Conservation (phyloP, 768 basidiomycete genomes). For the Tricholoma sp. region DNA sequence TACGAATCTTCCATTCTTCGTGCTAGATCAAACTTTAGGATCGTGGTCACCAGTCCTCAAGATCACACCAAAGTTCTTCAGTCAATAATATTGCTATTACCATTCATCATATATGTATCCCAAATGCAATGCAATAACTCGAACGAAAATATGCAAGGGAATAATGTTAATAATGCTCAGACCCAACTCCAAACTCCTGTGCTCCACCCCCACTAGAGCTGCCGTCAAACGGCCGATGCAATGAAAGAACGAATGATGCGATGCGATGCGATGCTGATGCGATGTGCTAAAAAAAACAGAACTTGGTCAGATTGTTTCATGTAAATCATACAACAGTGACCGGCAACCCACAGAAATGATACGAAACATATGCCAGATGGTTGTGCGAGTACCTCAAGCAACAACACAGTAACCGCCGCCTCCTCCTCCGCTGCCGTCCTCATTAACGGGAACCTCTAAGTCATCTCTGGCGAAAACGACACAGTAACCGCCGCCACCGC, state of each 20-base stretch:
- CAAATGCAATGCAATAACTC: background rate
- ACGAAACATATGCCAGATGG: background rate
- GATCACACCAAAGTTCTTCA: background rate
- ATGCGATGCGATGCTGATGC: background rate
- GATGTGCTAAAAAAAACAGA: background rate
- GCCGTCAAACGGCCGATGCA: background rate
- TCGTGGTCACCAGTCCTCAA: background rate
- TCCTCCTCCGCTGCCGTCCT: constrained; percentile 1
- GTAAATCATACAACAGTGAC: background rate
- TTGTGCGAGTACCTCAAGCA: constrained; percentile 2
- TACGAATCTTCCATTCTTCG: too few relatives aligned
- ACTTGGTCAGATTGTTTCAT: background rate
- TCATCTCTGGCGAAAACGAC: constrained; percentile 1
- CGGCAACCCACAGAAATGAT: background rate
- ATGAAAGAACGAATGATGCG: background rate
- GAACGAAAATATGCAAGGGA: background rate
- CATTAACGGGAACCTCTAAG: constrained; percentile 1
- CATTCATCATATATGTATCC: background rate
- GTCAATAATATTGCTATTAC: background rate
- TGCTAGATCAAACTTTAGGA: too few relatives aligned
- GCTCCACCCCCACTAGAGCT: background rate
- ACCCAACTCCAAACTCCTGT: background rate
- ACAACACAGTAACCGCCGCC: constrained; percentile 4
- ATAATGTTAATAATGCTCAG: background rate
- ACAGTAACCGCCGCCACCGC: background rate